phyloP scores from a whole-genome alignment of 371 early-diverging fungal species.

The Mortierella sp. region DNA sequence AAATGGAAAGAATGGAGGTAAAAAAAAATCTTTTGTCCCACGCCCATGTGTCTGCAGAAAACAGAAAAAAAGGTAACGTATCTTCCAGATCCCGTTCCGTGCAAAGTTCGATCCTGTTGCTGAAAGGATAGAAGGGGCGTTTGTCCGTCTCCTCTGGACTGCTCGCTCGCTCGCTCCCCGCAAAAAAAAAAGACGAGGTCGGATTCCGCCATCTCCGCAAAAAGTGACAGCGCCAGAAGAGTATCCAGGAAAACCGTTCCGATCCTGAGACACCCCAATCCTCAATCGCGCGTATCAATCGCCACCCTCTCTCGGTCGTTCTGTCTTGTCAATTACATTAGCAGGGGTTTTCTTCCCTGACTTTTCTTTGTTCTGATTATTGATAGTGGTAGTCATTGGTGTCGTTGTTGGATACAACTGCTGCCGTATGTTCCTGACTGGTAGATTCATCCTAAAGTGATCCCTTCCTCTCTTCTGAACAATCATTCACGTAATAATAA shows the following conservation, averaged over 20 bases:
- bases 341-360: background rate
- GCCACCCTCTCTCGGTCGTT: background rate
- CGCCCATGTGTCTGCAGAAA: slow-evolving; percentile 9
- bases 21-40: slow-evolving; percentile 9
- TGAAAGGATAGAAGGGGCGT: background rate
- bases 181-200: too few relatives aligned
- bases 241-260: slow-evolving; percentile 13
- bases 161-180: background rate
- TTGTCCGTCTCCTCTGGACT: background rate
- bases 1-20: background rate
- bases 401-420: background rate
- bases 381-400: background rate
- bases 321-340: background rate
- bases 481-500: background rate
- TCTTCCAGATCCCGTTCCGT: slow-evolving; percentile 1
- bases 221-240: background rate
- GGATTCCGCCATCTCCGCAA: background rate
- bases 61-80: background rate
- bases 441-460: background rate
- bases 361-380: background rate
- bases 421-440: background rate
- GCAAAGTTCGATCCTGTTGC: background rate
- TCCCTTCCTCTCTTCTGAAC: background rate
- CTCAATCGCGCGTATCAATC: background rate
- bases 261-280: background rate